Evolutionary conservation across 1,284 basidiomycete genomes (phyloP), one percentile per base, ranked within the genome.

Genomic region (Volvariella volvacea): DNA sequence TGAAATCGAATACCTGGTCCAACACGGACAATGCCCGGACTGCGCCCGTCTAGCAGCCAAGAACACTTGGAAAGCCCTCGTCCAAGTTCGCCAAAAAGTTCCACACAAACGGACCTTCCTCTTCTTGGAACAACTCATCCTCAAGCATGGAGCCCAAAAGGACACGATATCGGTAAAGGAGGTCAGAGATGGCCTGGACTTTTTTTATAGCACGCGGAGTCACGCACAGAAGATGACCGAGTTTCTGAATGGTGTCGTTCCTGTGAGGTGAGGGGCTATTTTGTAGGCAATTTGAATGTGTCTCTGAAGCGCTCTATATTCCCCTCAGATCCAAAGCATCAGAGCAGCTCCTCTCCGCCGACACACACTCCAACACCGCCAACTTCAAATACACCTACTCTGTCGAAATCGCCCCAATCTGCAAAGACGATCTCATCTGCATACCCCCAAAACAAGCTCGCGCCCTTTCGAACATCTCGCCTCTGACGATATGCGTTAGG

Each of bases 371-470:
- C 33, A 83, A 80, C 52, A 96, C 92, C 1, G 88, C 93, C 33
- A 98, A 92, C 68, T 97, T 92, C 77, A 99, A 97, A 67, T 95
- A 92, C 65, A 94, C 93, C 3, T 99, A 94, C 73, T 96, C 92
- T 15, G 90, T 98, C 55, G 95, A 99, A 67, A 96, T 99, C 55
- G 82, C 88, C 4, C 93, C 95, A 0, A 81, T 99, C 49, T 99
- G 95, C 73, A 98, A 98, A 65, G 95, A 99, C 62, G 95, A 99
- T 63, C 79, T 99, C 32, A 88, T 98, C 28, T 93, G 89, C 61
- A 73, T 99, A 32, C 92, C 94, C 2, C 67, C 70, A 16, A 88
- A 88, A 58, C 80, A 87, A 52, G 93, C 95, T 0, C 82, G 85
- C 19, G 69, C 78, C 22, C 73, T 96, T 50, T 83, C 85, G 56